Base-by-base conservation (phyloP, 106 monocot genomes). In the Dendrobium huoshanense region DNA sequence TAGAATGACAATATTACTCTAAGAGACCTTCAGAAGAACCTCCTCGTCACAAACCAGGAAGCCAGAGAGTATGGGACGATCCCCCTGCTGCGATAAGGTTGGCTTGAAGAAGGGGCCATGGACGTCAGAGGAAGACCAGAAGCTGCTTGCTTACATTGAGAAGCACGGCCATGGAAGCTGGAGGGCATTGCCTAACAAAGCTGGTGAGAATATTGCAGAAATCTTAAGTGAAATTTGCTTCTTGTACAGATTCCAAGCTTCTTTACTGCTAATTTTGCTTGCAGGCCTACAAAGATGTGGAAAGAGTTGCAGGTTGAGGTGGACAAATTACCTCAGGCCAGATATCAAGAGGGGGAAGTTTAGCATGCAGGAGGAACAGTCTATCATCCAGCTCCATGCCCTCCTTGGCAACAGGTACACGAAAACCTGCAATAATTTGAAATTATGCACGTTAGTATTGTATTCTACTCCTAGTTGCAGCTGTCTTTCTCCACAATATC, bases 21-120 rank as follows among this genome's bases (percentile, higher is more conserved):
- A 64, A 64, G 24, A 64, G 25, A 7, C 64, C 33, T 37, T 70
- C 15, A 10, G 64, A 25, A 64, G 20, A 58, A 67, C 67, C 67
- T 67, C 67, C 27, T 29, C 55, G 5, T 54, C 10, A 18, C 10
- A 76, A 16, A 76, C 19, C 49, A 19, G 47, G 47, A 48, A 20
- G 47, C 25, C 15, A 7, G 4, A 78, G 78, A 2, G 25, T 40
- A 81, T 81, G 81, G 81, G 81, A 1, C 11, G 81, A 29, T 81
- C 75, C 43, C 81, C 81, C 31, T 81, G 81, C 64, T 75, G 76
- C 45, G 81, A 81, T 61, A 81, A 81, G 81, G 65, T 65, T 45
- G 81, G 81, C 18, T 47, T 81, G 65, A 81, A 81, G 76, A 81
- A 81, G 76, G 81, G 81, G 27, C 81, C 81, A 41, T 81, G 81